phyloP scores from a whole-genome alignment of 1,139 yeast genomes.

The Kluyveromyces sp. region DNA sequence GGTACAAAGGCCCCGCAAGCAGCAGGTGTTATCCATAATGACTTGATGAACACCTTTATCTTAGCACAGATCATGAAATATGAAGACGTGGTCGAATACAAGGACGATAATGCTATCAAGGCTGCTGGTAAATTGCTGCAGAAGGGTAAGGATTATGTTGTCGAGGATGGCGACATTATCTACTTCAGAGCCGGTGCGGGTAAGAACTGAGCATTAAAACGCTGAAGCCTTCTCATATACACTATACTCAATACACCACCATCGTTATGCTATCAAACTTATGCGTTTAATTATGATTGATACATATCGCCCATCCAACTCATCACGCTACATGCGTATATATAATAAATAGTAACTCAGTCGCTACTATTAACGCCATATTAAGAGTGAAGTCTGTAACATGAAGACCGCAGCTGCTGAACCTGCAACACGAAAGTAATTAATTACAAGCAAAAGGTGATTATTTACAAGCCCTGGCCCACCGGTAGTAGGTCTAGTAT shows the following conservation, averaged over 20 bases:
- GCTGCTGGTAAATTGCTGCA: conserved; percentile 88
- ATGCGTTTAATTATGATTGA: not conserved
- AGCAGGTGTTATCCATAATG: conserved; percentile 81
- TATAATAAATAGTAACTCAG: conserved; percentile 45
- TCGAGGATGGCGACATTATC: conserved; percentile 85
- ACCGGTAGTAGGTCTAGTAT: too few species aligned
- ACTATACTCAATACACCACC: too few species aligned
- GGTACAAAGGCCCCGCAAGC: conserved; percentile 86
- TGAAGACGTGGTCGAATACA: conserved; percentile 72
- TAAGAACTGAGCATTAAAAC: conserved; percentile 54
- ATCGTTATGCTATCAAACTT: not conserved
- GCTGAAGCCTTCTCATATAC: too few species aligned
- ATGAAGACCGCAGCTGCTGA: too few species aligned
- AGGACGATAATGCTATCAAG: conserved; percentile 79
- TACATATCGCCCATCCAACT: not conserved
- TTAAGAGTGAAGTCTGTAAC: too few species aligned
- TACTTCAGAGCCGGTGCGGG: conserved; percentile 97
- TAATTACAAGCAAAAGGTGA: not conserved
- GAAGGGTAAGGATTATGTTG: conserved; percentile 97
- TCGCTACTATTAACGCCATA: too few species aligned
- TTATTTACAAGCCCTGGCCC: conserved; percentile 14
- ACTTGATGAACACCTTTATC: conserved; percentile 69
- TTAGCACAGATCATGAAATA: conserved; percentile 81
- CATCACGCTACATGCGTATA: not conserved
- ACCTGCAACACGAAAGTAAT: not conserved